Evolutionary conservation across 2,329 filamentous ascomycete species (phyloP), one percentile per base, ranked within the genome.

Genomic region (Kalaharituber pfeilii): DNA sequence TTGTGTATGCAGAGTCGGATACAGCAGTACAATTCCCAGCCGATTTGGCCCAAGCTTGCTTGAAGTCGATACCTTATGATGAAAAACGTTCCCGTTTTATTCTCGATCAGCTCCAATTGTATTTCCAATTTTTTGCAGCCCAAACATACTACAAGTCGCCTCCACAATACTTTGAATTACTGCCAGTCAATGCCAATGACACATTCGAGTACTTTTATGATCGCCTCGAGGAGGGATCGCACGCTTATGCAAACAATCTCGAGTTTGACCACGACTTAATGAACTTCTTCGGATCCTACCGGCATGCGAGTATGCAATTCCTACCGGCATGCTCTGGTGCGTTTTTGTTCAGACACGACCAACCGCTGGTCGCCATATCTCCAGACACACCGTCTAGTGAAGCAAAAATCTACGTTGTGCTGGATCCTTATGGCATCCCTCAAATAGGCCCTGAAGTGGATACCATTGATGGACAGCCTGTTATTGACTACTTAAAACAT

Each of bases 191-290:
- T 22, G 33, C 36, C 42, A 45, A 49, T 22, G 29, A 26, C 26
- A 27, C 33, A 15, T 47, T 24, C 29, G 20, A 20, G 15, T 15
- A 18, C n/a, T 27, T 29, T 15, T 13, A 13, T 30, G 24, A 29
- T 27, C 11, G 11, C 54, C 25, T 36, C 45, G 50, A 7, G 39
- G 49, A 11, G n/a, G 25, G 25, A 8, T n/a, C n/a, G n/a, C 4
- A 54, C n/a, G 44, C 11, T 5, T 59, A 59, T 29, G 42, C 51
- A 8, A 56, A 50, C 5, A 56, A 58, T 52, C 57, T 54, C 51
- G 36, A 52, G 26, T 59, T 59, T 24, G 53, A 59, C 42, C 51
- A 51, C 36, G 57, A 57, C 24, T 33, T 59, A 27, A 52, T 58
- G 15, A 27, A 30, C 7, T 49, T 59, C 26, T 56, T 59, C 33